These are phyloP conservation scores for Suillus sp. DNA, from an alignment of 768 basidiomycete species.

Conservation along the genomic window DNA sequence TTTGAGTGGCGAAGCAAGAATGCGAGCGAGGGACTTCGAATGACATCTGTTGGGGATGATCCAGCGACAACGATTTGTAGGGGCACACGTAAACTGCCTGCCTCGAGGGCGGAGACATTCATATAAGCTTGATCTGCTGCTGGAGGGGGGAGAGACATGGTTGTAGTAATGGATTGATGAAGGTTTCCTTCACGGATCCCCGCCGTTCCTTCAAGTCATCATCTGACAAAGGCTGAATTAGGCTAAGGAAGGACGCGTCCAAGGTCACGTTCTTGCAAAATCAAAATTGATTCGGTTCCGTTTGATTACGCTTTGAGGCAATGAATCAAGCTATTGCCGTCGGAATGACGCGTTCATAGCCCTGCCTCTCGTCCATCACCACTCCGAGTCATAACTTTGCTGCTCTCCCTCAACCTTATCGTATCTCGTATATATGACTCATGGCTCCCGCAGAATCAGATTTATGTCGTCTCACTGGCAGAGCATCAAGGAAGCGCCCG, in stretches of 20 bases:
- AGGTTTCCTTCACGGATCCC: not conserved
- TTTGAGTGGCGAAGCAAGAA: constrained; percentile 54
- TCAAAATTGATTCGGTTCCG: not conserved
- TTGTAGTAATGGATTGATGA: not conserved
- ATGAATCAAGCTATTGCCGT: not conserved
- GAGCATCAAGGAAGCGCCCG: not conserved
- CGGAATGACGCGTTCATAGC: not conserved
- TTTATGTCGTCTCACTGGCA: not conserved
- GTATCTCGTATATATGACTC: not conserved
- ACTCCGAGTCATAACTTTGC: not conserved
- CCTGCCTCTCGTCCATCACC: not conserved
- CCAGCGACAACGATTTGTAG: constrained; percentile 42
- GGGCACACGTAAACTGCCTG: constrained; percentile 44
- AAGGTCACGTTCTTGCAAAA: not conserved
- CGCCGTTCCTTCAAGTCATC: not conserved
- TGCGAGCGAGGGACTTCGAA: constrained; percentile 46
- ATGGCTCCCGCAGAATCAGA: not conserved
- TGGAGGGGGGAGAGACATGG: constrained; percentile 41
- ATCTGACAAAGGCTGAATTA: no score
- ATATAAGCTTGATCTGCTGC: constrained; percentile 49
- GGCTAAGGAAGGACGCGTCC: not conserved
- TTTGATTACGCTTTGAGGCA: not conserved
- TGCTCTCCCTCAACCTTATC: not conserved
- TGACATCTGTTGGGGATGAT: constrained; percentile 30
- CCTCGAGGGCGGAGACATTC: constrained; percentile 57